Percentiles rank a stretch among this genome's conserved stretches.
Evolutionary conservation across 768 basidiomycete species (phyloP).

Genomic region (Suillus subluteus): DNA sequence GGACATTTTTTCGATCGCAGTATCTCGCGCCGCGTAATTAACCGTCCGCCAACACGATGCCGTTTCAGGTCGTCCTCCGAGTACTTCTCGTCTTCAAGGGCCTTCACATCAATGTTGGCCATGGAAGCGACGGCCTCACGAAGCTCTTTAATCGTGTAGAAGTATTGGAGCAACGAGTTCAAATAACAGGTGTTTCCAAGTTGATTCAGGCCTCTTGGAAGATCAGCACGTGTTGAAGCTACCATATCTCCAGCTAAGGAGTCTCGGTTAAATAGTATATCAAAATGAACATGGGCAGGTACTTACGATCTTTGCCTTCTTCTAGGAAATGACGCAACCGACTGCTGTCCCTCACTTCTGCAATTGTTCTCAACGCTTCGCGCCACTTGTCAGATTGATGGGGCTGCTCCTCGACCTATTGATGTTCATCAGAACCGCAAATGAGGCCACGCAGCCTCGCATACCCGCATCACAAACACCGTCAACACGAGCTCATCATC

Average conservation of each 20-base stretch:
- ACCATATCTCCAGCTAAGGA: constrained; percentile 66
- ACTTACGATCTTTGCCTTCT: constrained; percentile 78
- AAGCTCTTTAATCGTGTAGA: constrained; percentile 93
- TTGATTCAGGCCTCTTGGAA: constrained; percentile 87
- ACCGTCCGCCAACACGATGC: constrained; percentile 85
- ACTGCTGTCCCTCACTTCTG: constrained; percentile 74
- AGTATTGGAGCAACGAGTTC: constrained; percentile 86
- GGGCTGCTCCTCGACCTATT: constrained; percentile 73
- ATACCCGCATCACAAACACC: constrained; percentile 71
- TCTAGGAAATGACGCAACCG: constrained; percentile 66
- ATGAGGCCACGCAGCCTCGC: constrained; percentile 21
- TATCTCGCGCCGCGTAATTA: constrained; percentile 82
- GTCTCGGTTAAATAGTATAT: constrained; percentile 11
- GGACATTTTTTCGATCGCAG: constrained; percentile 83
- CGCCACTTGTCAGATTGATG: constrained; percentile 69
- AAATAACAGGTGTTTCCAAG: constrained; percentile 89
- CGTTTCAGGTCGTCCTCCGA: constrained; percentile 81
- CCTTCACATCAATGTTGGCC: constrained; percentile 56
- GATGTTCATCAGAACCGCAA: constrained; percentile 15
- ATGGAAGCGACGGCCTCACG: constrained; percentile 72
- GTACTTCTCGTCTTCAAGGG: constrained; percentile 68
- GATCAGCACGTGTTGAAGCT: constrained; percentile 56
- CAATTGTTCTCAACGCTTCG: constrained; percentile 74
- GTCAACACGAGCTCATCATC: constrained; percentile 81
- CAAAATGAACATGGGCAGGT: background rate